Base-by-base conservation (phyloP, 2,329 filamentous ascomycete species). In the Talaromyces sp. region DNA sequence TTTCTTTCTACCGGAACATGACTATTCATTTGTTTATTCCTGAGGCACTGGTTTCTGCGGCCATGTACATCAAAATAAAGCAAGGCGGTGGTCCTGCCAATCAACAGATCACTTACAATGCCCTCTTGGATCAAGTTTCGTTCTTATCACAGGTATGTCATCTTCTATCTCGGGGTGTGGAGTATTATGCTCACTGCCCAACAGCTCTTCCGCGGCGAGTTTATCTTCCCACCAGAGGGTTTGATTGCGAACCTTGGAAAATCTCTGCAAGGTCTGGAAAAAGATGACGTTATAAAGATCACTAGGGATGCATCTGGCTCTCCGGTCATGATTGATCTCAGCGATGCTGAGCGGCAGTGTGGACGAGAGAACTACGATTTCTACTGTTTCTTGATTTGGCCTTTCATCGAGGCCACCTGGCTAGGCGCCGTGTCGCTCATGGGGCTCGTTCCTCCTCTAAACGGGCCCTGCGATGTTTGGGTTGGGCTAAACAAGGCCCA, bases 1-100 rank as follows among this genome's bases (percentile, higher is more conserved):
- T 99, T 10, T 96, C 92, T 0, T 99, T 99, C 75, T 99, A 99
- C 77, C 88, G 94, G 57, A 99, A 99, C 75, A 97, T 97, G 94
- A 97, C 93, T 0, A 99, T 99, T 63, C 94, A 99, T 72, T 83
- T 99, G 5, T 99, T 99, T 74, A 94, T 99, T 60, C 89, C 91
- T 2, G 92, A 97, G 72, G 90, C 93, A 0, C 81, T 99, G 4
- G 91, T 97, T 24, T 94, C 91, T 63, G 91, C 88, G 4, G 90
- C 90, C 29, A 88, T 99, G 81, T 99, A 99, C 74, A 94, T 88
- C 0, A 85, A 86, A 51, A 89, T 97, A 58, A 99, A 99, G 75
- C 86, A 87, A 63, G 94, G 94, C 17, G 93, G 93, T n/a, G 91
- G 90, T 0, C 89, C 90, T 0, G 81, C 87, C 3, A 85, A 89